These are phyloP conservation scores for Elongisporangium prolatum DNA, from an alignment of 352 stramenopile genomes.

Conservation along the genomic window DNA sequence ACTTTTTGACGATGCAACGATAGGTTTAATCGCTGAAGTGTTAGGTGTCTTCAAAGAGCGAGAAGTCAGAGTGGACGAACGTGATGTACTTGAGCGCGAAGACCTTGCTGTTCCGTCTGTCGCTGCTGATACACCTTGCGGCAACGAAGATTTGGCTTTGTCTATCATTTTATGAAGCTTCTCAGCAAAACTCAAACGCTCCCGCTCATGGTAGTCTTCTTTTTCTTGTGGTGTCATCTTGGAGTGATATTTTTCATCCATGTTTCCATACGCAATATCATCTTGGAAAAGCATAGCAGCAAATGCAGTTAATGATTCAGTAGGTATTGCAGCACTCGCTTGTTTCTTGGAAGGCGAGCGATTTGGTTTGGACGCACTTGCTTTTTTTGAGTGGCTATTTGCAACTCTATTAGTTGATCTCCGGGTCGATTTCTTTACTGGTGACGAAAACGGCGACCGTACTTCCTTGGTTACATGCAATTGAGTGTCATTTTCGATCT, in stretches of 20 bases:
- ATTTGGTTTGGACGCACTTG: slow-evolving; percentile 7
- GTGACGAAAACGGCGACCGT: slow-evolving; percentile 21
- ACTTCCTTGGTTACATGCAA: slow-evolving; percentile 30
- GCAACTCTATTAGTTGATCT: slow-evolving; percentile 19
- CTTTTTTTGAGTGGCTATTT: slow-evolving; percentile 14
- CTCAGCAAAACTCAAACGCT: slow-evolving; percentile 75
- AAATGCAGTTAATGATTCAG: slow-evolving; percentile 66
- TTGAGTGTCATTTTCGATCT: slow-evolving; percentile 35
- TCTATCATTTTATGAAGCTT: slow-evolving; percentile 89
- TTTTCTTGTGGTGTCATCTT: slow-evolving; percentile 22
- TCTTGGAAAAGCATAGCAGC: slow-evolving; percentile 63
- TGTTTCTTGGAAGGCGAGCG: slow-evolving; percentile 1
- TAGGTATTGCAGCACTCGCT: slow-evolving; percentile 15
- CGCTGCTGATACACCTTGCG: slow-evolving; percentile 8
- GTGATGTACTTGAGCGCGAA: neutral
- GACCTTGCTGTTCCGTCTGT: slow-evolving; percentile 15
- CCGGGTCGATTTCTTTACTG: slow-evolving; percentile 18
- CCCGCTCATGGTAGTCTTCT: slow-evolving; percentile 41
- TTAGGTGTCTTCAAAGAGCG: slow-evolving; percentile 2
- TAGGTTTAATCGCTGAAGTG: neutral
- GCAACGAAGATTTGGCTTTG: slow-evolving; percentile 65
- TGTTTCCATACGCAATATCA: slow-evolving; percentile 11
- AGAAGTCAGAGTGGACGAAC: neutral
- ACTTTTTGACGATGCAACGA: neutral
- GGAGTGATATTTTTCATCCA: slow-evolving; percentile 2